Base-by-base conservation (phyloP, 2,329 filamentous ascomycete genomes). In the Septoria petroselini region DNA sequence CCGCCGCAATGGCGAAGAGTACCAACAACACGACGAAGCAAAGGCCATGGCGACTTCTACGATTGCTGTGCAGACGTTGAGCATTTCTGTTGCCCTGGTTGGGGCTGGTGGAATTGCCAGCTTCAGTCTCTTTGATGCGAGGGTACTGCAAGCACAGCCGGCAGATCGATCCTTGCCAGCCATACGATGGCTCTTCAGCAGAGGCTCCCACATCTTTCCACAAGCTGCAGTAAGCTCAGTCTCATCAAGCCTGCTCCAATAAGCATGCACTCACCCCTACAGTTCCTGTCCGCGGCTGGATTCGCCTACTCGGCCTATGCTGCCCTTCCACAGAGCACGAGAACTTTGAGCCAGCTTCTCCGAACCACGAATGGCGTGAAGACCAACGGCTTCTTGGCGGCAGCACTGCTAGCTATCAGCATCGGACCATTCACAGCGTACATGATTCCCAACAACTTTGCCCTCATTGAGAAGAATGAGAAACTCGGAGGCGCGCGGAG, bases 401-500 rank as follows among this genome's bases (percentile, higher is more conserved):
- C 62, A 7, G 55, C 58, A 1, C 23, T 58, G 12, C 41, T 63
- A 14, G 52, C 53, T 1, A 38, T 62, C 43, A 53, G 51, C 37
- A 62, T 63, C n/a, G 62, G 41, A 2, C 59, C 60, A 1, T 59
- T 48, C 7, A 64, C 63, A 7, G n/a, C 14, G 14, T 37, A 29
- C 0, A 63, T 64, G 63, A 42, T 63, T 2, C 52, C 58, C 6
- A 63, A 60, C 33, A 64, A 63, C 42, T 64, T 64, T 41, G 47
- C 55, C 1, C 41, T 63, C n/a, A 64, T 65, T 31, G 47, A 63
- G 48, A 53, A 59, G 48, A 65, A 63, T 23, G 61, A 60, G 25
- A 48, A 53, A 14, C 30, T 56, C 7, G 62, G 61, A 8, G 62
- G 61, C 8, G 55, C 60, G 7, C 45, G 57, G 11, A 62, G 61